phyloP scores from a whole-genome alignment of 768 basidiomycete species.

The Kwoniella newhampshirensis region DNA sequence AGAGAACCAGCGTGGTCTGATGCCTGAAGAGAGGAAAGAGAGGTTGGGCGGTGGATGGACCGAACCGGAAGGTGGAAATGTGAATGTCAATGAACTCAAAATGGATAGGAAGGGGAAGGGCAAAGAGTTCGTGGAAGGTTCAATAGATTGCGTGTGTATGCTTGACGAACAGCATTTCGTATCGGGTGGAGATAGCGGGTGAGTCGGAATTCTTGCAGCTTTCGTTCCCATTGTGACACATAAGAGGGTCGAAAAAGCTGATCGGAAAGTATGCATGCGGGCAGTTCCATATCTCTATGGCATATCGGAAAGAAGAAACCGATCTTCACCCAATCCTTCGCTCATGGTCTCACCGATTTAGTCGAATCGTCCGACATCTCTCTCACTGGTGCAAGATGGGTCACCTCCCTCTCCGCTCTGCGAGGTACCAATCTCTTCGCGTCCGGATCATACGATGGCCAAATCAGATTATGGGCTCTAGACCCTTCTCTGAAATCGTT shows the following conservation, averaged over 20 bases:
- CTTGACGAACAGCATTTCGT: conserved; percentile 90
- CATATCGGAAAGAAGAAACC: conserved; percentile 91
- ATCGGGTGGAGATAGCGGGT: conserved; percentile 96
- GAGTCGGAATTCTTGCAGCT: conserved; percentile 50
- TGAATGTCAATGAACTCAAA: conserved; percentile 52
- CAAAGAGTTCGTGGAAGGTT: conserved; percentile 75
- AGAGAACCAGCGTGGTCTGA: conserved; percentile 65
- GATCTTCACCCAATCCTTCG: conserved; percentile 76
- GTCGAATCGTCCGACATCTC: conserved; percentile 61
- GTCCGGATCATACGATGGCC: conserved; percentile 92
- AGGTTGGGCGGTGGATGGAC: conserved; percentile 55
- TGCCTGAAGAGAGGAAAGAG: conserved; percentile 62
- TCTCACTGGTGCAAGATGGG: conserved; percentile 82
- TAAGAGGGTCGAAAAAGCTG: background rate
- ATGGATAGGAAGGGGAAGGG: conserved; percentile 55
- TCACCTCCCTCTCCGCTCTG: conserved; percentile 77
- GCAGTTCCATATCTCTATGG: conserved; percentile 89
- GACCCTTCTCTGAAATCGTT: conserved; percentile 77
- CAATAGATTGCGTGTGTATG: conserved; percentile 89
- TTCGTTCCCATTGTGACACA: background rate
- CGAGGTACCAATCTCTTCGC: conserved; percentile 88
- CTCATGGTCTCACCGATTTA: conserved; percentile 68
- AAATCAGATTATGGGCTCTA: conserved; percentile 86
- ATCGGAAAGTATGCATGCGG: background rate
- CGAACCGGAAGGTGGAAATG: conserved; percentile 58